A percentile compares a stretch with the other conserved stretches of the same genome.
Evolutionary conservation across 2,329 filamentous ascomycete genomes (phyloP).

Genomic region (Diaporthe sp.): DNA sequence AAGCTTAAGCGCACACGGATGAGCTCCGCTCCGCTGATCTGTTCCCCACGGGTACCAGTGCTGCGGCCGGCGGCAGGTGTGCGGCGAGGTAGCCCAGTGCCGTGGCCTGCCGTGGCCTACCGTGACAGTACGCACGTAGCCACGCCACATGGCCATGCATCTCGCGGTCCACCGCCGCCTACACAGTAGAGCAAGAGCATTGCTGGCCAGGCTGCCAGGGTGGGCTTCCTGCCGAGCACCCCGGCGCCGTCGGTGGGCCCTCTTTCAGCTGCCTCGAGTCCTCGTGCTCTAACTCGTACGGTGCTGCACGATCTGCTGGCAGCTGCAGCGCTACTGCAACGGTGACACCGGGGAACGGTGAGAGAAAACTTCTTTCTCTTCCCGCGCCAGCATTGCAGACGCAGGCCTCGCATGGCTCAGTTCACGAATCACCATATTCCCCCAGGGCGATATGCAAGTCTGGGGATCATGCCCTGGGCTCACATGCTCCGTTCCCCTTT

Average conservation of each 20-base stretch:
- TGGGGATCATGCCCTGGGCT: neutral
- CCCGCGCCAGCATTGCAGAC: neutral
- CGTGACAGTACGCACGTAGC: neutral
- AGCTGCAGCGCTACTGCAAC: slow-evolving; percentile 24
- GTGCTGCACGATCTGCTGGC: slow-evolving; percentile 26
- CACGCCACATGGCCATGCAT: slow-evolving; percentile 24
- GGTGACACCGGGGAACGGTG: slow-evolving; percentile 24
- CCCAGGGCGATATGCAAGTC: neutral
- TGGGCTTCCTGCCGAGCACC: slow-evolving; percentile 10
- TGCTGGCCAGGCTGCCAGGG: slow-evolving; percentile 3
- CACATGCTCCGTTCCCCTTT: neutral
- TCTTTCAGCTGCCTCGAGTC: slow-evolving; percentile 17
- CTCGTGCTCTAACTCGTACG: slow-evolving; percentile 22
- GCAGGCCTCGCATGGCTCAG: neutral
- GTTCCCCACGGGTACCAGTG: slow-evolving; percentile 8
- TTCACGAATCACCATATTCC: neutral
- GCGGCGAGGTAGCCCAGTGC: slow-evolving; percentile 2
- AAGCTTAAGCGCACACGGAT: slow-evolving; percentile 8
- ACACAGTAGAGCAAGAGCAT: neutral
- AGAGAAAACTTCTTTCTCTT: slow-evolving; percentile 16
- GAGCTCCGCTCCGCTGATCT: slow-evolving; percentile 13
- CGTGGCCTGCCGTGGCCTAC: neutral
- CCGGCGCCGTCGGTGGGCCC: slow-evolving; percentile 3
- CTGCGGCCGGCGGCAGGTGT: slow-evolving; percentile 4
- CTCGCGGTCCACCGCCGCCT: slow-evolving; percentile 2